Conservation (phyloP, 257 asterid genomes). For the Marsdenia floribunda region DNA sequence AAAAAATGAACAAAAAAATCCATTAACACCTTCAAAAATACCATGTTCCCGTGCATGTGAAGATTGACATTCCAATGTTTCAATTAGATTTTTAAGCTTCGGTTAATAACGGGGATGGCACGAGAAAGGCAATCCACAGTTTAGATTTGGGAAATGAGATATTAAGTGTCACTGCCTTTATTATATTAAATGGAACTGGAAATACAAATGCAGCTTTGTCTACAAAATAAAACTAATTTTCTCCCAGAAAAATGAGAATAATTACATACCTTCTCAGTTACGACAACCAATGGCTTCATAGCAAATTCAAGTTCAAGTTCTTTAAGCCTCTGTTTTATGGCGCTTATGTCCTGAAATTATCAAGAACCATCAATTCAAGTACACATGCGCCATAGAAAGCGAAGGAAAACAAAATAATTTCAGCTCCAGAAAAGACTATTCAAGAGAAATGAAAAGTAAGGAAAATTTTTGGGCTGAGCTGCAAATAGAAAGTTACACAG, state of each 20-base stretch:
- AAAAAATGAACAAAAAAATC: not conserved
- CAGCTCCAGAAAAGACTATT: not conserved
- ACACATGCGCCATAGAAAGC: not conserved
- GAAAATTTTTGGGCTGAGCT: not conserved
- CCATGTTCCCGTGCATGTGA: not conserved
- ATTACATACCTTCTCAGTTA: conserved; percentile 76
- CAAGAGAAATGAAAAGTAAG: not conserved
- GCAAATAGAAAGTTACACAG: not conserved
- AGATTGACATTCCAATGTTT: not conserved
- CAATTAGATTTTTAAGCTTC: not conserved
- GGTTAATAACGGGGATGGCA: not conserved
- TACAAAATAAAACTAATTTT: not conserved
- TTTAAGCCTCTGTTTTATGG: conserved; percentile 49
- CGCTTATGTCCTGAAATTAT: conserved; percentile 51
- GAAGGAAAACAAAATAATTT: not conserved
- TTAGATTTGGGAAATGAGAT: not conserved
- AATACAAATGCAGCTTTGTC: not conserved
- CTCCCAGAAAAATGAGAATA: not conserved
- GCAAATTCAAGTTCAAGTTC: conserved; percentile 51
- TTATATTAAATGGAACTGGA: not conserved
- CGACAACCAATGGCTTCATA: conserved; percentile 52
- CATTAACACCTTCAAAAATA: not conserved
- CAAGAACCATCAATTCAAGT: not conserved
- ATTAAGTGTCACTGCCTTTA: not conserved
- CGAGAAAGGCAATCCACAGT: not conserved